Evolutionary conservation across 2,329 filamentous ascomycete genomes (phyloP).

Genomic region (Exophiala calicioides): DNA sequence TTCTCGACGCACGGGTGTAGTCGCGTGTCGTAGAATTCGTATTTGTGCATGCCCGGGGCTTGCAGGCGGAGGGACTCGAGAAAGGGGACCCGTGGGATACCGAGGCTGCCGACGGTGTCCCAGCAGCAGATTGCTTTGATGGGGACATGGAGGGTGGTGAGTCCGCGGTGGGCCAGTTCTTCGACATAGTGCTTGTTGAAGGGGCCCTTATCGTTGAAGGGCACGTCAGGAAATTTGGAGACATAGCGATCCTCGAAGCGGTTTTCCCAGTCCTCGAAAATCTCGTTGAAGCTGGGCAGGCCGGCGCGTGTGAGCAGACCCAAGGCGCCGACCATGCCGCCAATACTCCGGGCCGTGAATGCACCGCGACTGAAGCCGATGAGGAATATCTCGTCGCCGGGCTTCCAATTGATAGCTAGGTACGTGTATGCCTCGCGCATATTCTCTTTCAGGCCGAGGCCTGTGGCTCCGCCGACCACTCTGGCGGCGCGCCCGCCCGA

Average conservation of each 20-base stretch:
- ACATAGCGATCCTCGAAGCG: constrained; percentile 31
- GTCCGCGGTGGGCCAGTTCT: constrained; percentile 28
- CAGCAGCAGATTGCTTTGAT: constrained; percentile 38
- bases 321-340: constrained; percentile 38
- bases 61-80: constrained; percentile 24
- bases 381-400: constrained; percentile 41
- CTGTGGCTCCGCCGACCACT: constrained; percentile 29
- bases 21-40: constrained; percentile 38
- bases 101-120: constrained; percentile 38
- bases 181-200: constrained; percentile 32
- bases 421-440: constrained; percentile 36
- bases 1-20: constrained; percentile 36
- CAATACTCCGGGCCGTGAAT: constrained; percentile 40
- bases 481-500: constrained; percentile 24
- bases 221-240: constrained; percentile 32
- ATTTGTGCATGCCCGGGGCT: constrained; percentile 31
- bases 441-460: constrained; percentile 31
- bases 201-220: constrained; percentile 34
- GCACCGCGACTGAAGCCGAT: constrained; percentile 42
- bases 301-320: constrained; percentile 37
- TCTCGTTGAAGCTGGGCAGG: constrained; percentile 33
- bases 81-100: constrained; percentile 33
- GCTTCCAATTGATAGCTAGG: constrained; percentile 38
- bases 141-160: constrained; percentile 29
- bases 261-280: constrained; percentile 38